Base-by-base conservation (phyloP, 345 rosid genomes). In the Citrus australasica region DNA sequence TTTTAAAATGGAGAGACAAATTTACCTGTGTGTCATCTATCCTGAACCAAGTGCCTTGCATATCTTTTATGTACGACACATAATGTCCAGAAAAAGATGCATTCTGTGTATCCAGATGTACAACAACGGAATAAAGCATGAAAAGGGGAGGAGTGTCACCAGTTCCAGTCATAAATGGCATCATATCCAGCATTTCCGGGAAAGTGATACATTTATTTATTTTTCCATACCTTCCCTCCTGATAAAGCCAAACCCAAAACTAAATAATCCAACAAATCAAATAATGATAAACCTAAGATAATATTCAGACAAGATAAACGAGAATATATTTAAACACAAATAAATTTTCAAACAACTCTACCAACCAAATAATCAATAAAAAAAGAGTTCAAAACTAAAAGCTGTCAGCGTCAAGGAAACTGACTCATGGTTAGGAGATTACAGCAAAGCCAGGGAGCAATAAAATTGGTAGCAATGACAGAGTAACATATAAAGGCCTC, bases 11-110 rank as follows among this genome's bases (percentile, higher is more conserved):
- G 37, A 21, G 67, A 56, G 75, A 74, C 24, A 40, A 27, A 74
- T 65, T 79, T 80, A 93, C 97, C 97, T 89, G 92, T 7, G 91
- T 85, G 83, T 91, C 97, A 81, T 93, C 94, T 51, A 93, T 88
- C 84, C 92, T 85, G 89, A 79, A 91, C 95, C 97, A 93, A 67
- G 76, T 85, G 87, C 92, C 95, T 74, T 76, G 89, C 84, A 91
- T 62, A 82, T 91, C 87, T 85, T 89, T 91, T 73, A 93, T 90
- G 71, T 93, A 93, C 0, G 95, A 92, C 17, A 93, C 90, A 82
- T 93, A 93, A 78, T 93, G 97, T 61, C 97, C 95, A 0, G 97
- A 89, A 82, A 93, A 91, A 38, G 94, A 91, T 75, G 94, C 97
- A 72, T 93, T 91, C 82, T 86, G 87, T n/a, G 89, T 89, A 82